Base-by-base conservation (phyloP, 129 eudicot genomes). In the Flaveria ramosissima region DNA sequence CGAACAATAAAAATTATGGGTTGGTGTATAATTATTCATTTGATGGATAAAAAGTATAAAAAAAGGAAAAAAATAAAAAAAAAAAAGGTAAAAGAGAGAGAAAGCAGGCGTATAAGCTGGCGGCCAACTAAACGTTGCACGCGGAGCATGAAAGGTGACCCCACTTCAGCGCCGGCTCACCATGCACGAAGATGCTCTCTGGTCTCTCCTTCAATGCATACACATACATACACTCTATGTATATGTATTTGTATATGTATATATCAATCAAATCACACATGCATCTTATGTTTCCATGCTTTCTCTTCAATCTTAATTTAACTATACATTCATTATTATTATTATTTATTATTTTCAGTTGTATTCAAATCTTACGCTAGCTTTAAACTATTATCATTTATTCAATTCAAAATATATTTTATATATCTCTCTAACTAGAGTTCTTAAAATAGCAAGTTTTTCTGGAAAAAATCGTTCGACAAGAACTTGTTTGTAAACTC, bases 81-180 rank as follows among this genome's bases (percentile, higher is more conserved):
- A 30, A 30, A 24, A 24, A 30, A 30, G 2, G 36, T 42, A 43
- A 43, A 43, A 43, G 11, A 43, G 47, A 43, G 13, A 43, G 47
- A 43, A 43, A 10, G 26, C 8, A 19, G 30, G 5, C 64, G 64
- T 57, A 57, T 57, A 57, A 20, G 32, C 24, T 48, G 67, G 59
- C 46, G 57, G 70, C 47, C 19, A 61, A 51, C 78, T 30, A 43
- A 74, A 24, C 30, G n/a, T 61, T 16, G 61, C 78, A 74, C 60
- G 78, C 60, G 70, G 59, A 61, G 46, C 78, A 61, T 60, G 60
- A 56, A 61, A 74, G 71, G 71, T 74, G 78, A 74, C 78, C 78
- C 71, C 71, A 74, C 78, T 61, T 74, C 61, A 19, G n/a, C 78
- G 78, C 78, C 71, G 71, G 78, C 30, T 74, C 71, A 61, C 78